phyloP scores from a whole-genome alignment of 2,329 filamentous ascomycete species.

The Endoconidiophora laricicola region DNA sequence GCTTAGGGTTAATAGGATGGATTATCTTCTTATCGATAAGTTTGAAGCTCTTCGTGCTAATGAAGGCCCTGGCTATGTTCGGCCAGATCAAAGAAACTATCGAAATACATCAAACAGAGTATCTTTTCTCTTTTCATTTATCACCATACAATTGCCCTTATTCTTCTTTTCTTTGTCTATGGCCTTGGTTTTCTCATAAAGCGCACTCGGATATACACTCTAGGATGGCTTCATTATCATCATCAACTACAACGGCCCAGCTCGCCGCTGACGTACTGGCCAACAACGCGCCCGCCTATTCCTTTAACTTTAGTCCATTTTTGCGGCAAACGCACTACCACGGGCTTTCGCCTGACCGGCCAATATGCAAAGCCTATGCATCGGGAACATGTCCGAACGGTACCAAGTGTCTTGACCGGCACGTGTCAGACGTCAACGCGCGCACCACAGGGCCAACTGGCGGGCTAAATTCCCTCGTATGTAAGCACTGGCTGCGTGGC shows the following conservation, averaged over 20 bases:
- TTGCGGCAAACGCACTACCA: constrained; percentile 71
- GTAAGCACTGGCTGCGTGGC: constrained; percentile 96
- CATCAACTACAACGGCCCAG: constrained; percentile 14
- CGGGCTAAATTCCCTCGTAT: constrained; percentile 69
- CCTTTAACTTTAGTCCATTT: constrained; percentile 75
- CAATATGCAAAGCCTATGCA: constrained; percentile 72
- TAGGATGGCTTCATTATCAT: not conserved
- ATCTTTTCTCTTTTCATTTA: not conserved
- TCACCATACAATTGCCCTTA: not conserved
- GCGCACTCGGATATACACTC: not conserved
- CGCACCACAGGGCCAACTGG: constrained; percentile 23
- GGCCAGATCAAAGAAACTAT: not conserved
- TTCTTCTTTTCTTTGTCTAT: too few species aligned
- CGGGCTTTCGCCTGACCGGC: constrained; percentile 60
- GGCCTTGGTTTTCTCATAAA: too few species aligned
- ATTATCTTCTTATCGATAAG: too few species aligned
- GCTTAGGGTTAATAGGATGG: too few species aligned
- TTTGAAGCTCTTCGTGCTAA: not conserved
- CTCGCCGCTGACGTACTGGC: constrained; percentile 34
- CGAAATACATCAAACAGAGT: not conserved
- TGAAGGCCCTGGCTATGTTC: not conserved
- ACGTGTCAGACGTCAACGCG: constrained; percentile 33
- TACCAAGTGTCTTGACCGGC: constrained; percentile 69
- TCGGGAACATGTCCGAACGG: constrained; percentile 78
- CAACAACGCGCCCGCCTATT: constrained; percentile 40